A percentile compares a stretch with the other conserved stretches of the same genome.
Conservation (phyloP, 768 basidiomycete species). For the Gelatoporia subvermispora region DNA sequence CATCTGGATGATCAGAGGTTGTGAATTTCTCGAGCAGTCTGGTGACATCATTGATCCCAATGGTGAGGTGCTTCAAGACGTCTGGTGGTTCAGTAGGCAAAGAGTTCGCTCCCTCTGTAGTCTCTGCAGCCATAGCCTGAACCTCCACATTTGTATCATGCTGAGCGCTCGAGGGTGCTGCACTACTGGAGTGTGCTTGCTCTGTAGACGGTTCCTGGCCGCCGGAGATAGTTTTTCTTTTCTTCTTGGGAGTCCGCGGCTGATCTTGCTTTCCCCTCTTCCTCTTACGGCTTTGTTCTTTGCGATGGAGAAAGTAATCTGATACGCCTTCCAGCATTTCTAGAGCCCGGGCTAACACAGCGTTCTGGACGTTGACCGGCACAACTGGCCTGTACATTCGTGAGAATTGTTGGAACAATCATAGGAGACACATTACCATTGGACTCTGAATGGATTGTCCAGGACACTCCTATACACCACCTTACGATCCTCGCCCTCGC, state of each 20-base stretch:
- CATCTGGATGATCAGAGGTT: conserved; percentile 15
- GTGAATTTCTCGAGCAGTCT: conserved; percentile 62
- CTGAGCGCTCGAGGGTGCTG: too few species aligned
- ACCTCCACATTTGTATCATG: too few species aligned
- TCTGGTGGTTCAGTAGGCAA: conserved; percentile 24
- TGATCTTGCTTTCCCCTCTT: conserved; percentile 24
- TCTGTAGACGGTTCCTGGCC: too few species aligned
- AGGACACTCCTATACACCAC: conserved; percentile 65
- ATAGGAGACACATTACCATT: conserved; percentile 44
- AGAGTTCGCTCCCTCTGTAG: not conserved
- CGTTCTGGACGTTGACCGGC: conserved; percentile 58
- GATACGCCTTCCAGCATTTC: conserved; percentile 47
- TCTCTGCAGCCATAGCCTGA: too few species aligned
- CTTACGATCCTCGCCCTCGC: conserved; percentile 47
- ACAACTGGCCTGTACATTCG: conserved; percentile 30
- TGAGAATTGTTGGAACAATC: not conserved
- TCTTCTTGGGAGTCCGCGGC: not conserved
- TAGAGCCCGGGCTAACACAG: conserved; percentile 46
- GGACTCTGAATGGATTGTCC: conserved; percentile 65
- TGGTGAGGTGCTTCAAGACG: conserved; percentile 42
- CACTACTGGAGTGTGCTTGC: not conserved
- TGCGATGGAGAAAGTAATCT: conserved; percentile 34
- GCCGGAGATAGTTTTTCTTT: not conserved
- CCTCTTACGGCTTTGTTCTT: conserved; percentile 32
- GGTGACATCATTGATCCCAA: conserved; percentile 83